Evolutionary conservation across 768 basidiomycete species (phyloP), one percentile per base, ranked within the genome.

Genomic region (Strobilomyces dryophilus): DNA sequence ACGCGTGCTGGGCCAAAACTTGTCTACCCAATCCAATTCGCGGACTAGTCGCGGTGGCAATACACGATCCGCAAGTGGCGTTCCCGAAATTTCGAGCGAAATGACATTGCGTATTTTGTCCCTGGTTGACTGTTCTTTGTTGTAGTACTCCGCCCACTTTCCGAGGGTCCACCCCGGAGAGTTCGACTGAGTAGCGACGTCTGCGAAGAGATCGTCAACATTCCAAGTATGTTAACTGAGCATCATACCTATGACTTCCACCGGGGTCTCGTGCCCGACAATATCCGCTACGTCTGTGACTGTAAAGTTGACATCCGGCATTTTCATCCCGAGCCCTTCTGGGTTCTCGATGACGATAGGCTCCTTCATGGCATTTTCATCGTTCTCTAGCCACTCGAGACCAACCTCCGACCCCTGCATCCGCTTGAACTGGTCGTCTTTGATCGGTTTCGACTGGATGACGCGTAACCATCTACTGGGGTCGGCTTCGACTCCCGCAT

Each of bases 11-110:
- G 94, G 94, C 95, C 95, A 99, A 68, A 85, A 91, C 55, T 87
- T 89, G 66, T 97, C 93, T 7, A 98, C 95, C 95, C 95, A 99
- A 63, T 98, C 97, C 58, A 98, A 68, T 51, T 98, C 91, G 48
- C 89, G 79, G 35, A 91, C 89, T 21, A 98, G 69, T 55, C 82
- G 80, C 2, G 95, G 95, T 4, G 94, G 93, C 3, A 83, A 71
- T 21, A 99, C 84, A 66, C 79, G 78, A 58, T 89, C 82, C 9
- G 86, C 87, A 8, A 98, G 76, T 47, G 80, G 74, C 4, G 92
- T 93, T 8, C 90, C 92, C 2, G 91, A 91, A 24, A 98, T 86
- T 68, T 99, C 95, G 46, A 98, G 74, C 3, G 92, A 94, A 51
- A 99, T 99, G 29, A 99, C 92, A 63, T 99, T 99, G 56, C 87